Conservation (phyloP, 495 filamentous ascomycete genomes). For the Evansstolkia leycettana region DNA sequence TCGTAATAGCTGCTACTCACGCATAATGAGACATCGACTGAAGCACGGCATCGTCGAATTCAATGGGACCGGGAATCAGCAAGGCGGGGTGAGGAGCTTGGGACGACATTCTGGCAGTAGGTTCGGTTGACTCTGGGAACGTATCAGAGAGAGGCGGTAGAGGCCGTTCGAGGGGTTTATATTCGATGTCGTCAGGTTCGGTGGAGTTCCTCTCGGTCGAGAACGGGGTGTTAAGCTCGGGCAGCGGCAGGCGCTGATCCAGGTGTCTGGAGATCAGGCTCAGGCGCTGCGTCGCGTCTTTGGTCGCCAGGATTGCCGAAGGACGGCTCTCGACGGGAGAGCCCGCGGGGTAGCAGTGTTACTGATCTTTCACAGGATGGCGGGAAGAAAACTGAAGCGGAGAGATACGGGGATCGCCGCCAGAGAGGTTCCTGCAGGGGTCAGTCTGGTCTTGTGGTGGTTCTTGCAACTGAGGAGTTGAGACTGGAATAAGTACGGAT, state of each 20-base stretch:
- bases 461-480: too few relatives aligned
- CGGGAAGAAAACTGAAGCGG: slow-evolving; percentile 13
- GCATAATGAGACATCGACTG: slow-evolving; percentile 93
- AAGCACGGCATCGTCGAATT: slow-evolving; percentile 96
- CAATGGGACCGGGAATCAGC: slow-evolving; percentile 92
- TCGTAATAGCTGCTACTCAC: slow-evolving; percentile 42
- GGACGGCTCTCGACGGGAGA: slow-evolving; percentile 21
- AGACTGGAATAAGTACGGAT: too few relatives aligned
- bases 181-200: slow-evolving; percentile 44
- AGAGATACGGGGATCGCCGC: slow-evolving; percentile 25
- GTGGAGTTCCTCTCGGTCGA: slow-evolving; percentile 47
- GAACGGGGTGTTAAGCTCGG: slow-evolving; percentile 55
- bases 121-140: slow-evolving; percentile 3
- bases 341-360: slow-evolving; percentile 23
- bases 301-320: slow-evolving; percentile 43
- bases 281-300: slow-evolving; percentile 50
- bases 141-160: slow-evolving; percentile 14
- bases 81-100: slow-evolving; percentile 72
- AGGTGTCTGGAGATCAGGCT: slow-evolving; percentile 77
- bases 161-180: slow-evolving; percentile 35
- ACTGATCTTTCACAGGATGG: too few relatives aligned
- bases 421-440: too few relatives aligned
- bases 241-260: slow-evolving; percentile 44
- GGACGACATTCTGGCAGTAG: slow-evolving; percentile 51
- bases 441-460: too few relatives aligned